These are phyloP conservation scores for Cucumis cinereus DNA, from an alignment of 306 rosid species.

Conservation along the genomic window DNA sequence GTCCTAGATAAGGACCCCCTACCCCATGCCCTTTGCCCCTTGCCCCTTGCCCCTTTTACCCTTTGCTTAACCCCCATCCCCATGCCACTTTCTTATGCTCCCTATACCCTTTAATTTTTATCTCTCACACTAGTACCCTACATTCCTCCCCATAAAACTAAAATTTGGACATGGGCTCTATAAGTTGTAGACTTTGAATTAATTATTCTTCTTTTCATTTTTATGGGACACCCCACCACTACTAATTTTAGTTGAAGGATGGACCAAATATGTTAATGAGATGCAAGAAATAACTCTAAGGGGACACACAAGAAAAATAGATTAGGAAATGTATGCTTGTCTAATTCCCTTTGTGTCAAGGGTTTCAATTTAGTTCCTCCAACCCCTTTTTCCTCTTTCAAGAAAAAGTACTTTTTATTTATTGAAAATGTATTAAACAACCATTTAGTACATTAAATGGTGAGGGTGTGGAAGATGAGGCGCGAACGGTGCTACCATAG, in stretches of 20 bases:
- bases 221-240: not conserved
- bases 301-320: not conserved
- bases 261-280: not conserved
- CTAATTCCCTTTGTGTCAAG: not conserved
- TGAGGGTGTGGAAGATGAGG: no score
- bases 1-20: not conserved
- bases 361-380: not conserved
- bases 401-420: not conserved
- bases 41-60: not conserved
- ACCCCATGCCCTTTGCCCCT: not conserved
- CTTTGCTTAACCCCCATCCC: not conserved
- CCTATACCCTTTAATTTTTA: not conserved
- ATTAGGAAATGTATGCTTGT: not conserved
- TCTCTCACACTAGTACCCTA: not conserved
- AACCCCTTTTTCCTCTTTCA: not conserved
- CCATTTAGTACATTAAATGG: no score
- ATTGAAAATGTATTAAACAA: no score
- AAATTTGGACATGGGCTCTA: not conserved
- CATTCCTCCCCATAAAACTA: not conserved
- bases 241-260: not conserved
- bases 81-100: not conserved
- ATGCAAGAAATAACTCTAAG: not conserved
- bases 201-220: not conserved
- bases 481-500: no score
- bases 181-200: not conserved